Evolutionary conservation across 805 yeast species (phyloP).

Genomic region (Tetrapisispora namnaoensis): DNA sequence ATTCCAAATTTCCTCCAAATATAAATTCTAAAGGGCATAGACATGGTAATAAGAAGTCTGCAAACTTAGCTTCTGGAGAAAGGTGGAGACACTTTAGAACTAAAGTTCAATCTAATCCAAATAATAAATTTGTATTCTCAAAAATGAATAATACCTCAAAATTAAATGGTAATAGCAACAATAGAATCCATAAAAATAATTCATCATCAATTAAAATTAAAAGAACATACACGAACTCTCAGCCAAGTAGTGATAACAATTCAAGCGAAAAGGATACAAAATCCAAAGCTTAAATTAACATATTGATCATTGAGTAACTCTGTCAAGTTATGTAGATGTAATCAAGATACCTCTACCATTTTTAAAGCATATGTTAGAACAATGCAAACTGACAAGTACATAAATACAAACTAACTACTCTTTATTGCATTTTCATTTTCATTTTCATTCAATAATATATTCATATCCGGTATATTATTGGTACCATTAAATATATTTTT

Average conservation of each 20-base stretch:
- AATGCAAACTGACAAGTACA: too few relatives aligned
- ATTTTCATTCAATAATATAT: too few relatives aligned
- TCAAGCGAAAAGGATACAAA: not conserved
- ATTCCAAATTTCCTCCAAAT: constrained; percentile 9
- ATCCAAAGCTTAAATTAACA: not conserved
- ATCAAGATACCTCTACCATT: too few relatives aligned
- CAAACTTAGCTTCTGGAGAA: constrained; percentile 1
- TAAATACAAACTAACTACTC: too few relatives aligned
- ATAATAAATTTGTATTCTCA: not conserved
- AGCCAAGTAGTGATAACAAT: not conserved
- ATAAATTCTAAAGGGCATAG: constrained; percentile 7
- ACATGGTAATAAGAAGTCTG: constrained; percentile 5
- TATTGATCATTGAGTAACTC: too few relatives aligned
- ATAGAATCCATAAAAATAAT: not conserved
- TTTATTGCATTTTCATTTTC: too few relatives aligned
- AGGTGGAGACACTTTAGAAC: constrained; percentile 1
- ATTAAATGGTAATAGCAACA: not conserved
- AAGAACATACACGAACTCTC: not conserved
- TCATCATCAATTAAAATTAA: not conserved
- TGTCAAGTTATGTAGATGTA: too few relatives aligned
- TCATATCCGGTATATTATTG: not conserved
- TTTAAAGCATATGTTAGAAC: too few relatives aligned
- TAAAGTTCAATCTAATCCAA: not conserved
- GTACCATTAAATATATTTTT: not conserved
- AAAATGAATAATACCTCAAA: not conserved